Conservation (phyloP, 1,284 basidiomycete species). For the Inonotus obliquus region DNA sequence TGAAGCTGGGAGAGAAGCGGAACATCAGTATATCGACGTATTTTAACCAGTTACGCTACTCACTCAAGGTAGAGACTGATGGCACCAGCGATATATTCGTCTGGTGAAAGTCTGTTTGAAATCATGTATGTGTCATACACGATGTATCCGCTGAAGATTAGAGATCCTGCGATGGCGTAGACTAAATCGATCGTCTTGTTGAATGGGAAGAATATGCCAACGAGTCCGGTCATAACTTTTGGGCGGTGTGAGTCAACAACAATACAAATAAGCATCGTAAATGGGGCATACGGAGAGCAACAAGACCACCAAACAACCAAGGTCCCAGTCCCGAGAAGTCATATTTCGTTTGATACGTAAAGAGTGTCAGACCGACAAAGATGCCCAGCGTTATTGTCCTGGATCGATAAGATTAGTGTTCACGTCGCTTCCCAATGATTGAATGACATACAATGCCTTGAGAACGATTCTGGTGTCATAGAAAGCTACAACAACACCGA, state of each 20-base stretch:
- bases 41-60: constrained; percentile 25
- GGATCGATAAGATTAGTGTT: constrained; percentile 19
- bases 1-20: constrained; percentile 39
- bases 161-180: constrained; percentile 71
- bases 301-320: constrained; percentile 74
- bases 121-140: constrained; percentile 86
- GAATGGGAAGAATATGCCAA: constrained; percentile 81
- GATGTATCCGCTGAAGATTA: constrained; percentile 82
- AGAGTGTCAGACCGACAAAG: constrained; percentile 83
- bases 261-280: neutral
- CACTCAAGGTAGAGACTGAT: constrained; percentile 87
- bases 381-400: constrained; percentile 82
- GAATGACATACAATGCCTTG: constrained; percentile 65
- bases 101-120: constrained; percentile 75
- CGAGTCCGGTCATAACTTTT: constrained; percentile 69
- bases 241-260: constrained; percentile 14
- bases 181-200: constrained; percentile 69
- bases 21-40: neutral
- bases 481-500: constrained; percentile 76
- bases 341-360: constrained; percentile 86
- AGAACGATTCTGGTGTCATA: constrained; percentile 76
- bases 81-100: constrained; percentile 83
- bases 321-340: constrained; percentile 84
- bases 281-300: constrained; percentile 56
- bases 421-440: constrained; percentile 1